Percentiles rank a stretch among this genome's conserved stretches.
Evolutionary conservation across 306 rosid genomes (phyloP).

Genomic region (Astragalus glycyphyllos): DNA sequence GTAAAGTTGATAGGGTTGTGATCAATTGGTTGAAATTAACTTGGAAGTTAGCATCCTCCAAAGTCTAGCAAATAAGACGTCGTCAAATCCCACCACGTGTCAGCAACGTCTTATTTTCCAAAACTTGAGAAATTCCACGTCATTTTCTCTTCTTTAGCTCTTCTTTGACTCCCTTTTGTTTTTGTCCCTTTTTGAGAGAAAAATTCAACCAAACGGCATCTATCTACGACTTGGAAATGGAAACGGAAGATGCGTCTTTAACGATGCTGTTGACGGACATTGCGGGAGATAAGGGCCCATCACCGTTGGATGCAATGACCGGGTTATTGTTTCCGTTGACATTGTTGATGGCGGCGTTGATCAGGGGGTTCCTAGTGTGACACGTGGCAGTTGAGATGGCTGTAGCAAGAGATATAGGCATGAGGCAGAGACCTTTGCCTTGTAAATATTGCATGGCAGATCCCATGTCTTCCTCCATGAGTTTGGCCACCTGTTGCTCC

Average conservation of each 20-base stretch:
- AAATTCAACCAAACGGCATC: constrained; percentile 44
- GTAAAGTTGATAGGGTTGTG: neutral
- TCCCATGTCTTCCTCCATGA: constrained; percentile 98
- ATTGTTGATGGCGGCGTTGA: constrained; percentile 18
- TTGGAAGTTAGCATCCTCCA: constrained; percentile 42
- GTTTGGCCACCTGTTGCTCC: constrained; percentile 94
- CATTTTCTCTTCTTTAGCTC: constrained; percentile 6
- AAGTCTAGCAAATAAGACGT: constrained; percentile 79
- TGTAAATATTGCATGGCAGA: constrained; percentile 98
- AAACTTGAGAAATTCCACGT: constrained; percentile 57
- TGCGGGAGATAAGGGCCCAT: constrained; percentile 88
- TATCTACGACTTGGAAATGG: constrained; percentile 77
- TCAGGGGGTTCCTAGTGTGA: constrained; percentile 68
- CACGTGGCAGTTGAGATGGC: constrained; percentile 91
- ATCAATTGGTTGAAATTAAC: constrained; percentile 22
- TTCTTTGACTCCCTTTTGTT: neutral
- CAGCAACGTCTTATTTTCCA: constrained; percentile 54
- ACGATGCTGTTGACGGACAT: constrained; percentile 71
- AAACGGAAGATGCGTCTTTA: constrained; percentile 75
- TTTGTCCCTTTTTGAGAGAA: neutral
- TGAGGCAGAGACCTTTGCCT: constrained; percentile 96
- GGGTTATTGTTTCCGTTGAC: constrained; percentile 1
- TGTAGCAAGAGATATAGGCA: constrained; percentile 95
- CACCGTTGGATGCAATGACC: constrained; percentile 57
- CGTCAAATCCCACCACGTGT: constrained; percentile 38